Evolutionary conservation across 306 rosid genomes (phyloP).

Genomic region (Ammopiptanthus mongolicus): DNA sequence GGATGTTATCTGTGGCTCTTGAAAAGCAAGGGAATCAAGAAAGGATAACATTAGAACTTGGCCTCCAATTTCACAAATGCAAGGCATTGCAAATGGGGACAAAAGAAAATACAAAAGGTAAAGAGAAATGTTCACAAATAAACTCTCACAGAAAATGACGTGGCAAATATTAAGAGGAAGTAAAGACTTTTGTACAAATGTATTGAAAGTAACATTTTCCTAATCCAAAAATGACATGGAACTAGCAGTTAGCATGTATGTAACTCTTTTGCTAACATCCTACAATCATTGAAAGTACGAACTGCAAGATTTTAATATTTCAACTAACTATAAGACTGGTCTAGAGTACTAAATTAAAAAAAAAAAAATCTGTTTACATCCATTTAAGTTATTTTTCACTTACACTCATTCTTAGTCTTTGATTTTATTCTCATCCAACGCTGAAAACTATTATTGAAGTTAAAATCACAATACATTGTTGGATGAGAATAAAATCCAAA

Average conservation of each 20-base stretch:
- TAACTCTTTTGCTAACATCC: neutral
- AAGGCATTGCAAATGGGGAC: conserved; percentile 4
- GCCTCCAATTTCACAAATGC: neutral
- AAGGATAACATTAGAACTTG: conserved; percentile 14
- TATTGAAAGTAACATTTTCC: neutral
- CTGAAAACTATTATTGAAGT: too few relatives aligned
- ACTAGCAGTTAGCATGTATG: neutral
- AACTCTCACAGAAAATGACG: neutral
- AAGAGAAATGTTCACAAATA: neutral
- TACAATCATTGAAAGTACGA: neutral
- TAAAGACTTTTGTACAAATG: too few relatives aligned
- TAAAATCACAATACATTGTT: too few relatives aligned
- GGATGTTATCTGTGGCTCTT: conserved; percentile 52
- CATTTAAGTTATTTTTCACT: too few relatives aligned
- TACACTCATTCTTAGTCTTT: too few relatives aligned
- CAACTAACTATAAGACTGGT: neutral
- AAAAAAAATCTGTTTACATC: too few relatives aligned
- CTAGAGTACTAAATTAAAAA: neutral
- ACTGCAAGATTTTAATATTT: neutral
- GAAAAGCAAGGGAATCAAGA: conserved; percentile 6
- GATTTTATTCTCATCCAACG: too few relatives aligned
- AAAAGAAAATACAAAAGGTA: neutral
- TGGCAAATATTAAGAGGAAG: neutral
- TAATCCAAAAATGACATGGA: neutral
- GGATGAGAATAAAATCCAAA: too few relatives aligned